Base-by-base conservation (phyloP, 1,284 basidiomycete species). In the Microbotryomycetes sp. region DNA sequence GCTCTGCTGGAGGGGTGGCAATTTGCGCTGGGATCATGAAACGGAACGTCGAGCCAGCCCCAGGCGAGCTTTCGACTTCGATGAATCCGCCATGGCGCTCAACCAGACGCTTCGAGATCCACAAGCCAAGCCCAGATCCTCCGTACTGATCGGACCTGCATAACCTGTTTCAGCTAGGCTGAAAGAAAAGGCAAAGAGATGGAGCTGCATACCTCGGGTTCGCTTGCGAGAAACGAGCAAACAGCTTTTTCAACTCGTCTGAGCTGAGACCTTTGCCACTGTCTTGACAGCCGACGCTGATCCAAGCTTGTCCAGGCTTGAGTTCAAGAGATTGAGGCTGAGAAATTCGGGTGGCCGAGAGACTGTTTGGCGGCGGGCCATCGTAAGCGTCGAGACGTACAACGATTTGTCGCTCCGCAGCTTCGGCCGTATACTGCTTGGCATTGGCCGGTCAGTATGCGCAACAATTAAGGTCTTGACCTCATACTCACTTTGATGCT, bases 11-110 rank as follows among this genome's bases (percentile, higher is more conserved):
- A 0, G 56, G 45, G n/a, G 13, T n/a, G n/a, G 54, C 52, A 4
- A 60, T 56, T 9, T 50, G 24, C 3, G 59, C 60, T 0, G 66
- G 66, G 23, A 67, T 62, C 13, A 54, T 30, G 31, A 68, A 66
- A 6, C 56, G 30, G 63, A 71, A 71, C 31, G 52, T 61, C 3
- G 60, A 60, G 11, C 70, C 69, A 1, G 54, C 53, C 2, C 64
- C 65, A 24, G 59, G 57, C 1, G 41, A 46, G 15, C 60, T 62
- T n/a, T 61, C 61, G 18, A 59, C 55, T 29, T 65, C 63, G 26
- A 72, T 69, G 52, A 64, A 61, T 4, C 71, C 70, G 11, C 53
- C 48, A 29, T 70, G 69, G 0, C 70, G 59, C 56, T 69, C 69
- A 45, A 70, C 60, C 27, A 72, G 60, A 28, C 61, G 56, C 52